A percentile compares a stretch with the other conserved stretches of the same genome.
phyloP scores from a whole-genome alignment of 768 basidiomycete species.

The Hemileccinum rubropunctum region DNA sequence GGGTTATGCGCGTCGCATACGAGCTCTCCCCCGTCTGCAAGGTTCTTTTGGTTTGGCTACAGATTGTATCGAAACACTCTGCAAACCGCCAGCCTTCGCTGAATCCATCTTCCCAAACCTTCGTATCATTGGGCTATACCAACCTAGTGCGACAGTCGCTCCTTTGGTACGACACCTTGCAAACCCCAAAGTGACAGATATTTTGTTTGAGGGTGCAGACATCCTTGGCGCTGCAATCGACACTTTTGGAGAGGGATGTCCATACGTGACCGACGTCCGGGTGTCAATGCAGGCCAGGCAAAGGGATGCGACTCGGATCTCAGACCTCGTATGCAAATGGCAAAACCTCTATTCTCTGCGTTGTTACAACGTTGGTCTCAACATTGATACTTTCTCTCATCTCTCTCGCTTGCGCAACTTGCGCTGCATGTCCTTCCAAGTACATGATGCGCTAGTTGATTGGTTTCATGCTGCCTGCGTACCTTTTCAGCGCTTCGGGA shows the following conservation, averaged over 20 bases:
- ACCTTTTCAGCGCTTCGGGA: conserved; percentile 4
- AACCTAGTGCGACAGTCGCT: not conserved
- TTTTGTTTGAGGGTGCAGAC: not conserved
- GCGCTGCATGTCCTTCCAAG: not conserved
- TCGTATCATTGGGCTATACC: not conserved
- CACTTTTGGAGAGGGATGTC: conserved; percentile 1
- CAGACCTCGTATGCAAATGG: conserved; percentile 9
- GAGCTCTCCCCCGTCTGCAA: not conserved
- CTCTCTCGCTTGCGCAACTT: not conserved
- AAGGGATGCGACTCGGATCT: not conserved
- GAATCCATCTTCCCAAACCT: conserved; percentile 12
- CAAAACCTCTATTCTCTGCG: not conserved
- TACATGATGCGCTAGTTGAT: not conserved
- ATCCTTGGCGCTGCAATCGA: not conserved
- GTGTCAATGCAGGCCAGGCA: not conserved
- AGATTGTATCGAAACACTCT: conserved; percentile 2
- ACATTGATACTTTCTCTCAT: not conserved
- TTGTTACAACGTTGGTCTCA: not conserved
- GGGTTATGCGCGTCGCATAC: conserved; percentile 10
- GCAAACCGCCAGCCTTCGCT: not conserved
- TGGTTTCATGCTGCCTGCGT: not conserved
- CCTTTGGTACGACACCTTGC: conserved; percentile 10
- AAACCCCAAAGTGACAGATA: not conserved
- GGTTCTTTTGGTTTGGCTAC: not conserved
- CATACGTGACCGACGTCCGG: not conserved